These are phyloP conservation scores for Phenoliferia sp. DNA, from an alignment of 1,284 basidiomycete genomes.

Conservation along the genomic window DNA sequence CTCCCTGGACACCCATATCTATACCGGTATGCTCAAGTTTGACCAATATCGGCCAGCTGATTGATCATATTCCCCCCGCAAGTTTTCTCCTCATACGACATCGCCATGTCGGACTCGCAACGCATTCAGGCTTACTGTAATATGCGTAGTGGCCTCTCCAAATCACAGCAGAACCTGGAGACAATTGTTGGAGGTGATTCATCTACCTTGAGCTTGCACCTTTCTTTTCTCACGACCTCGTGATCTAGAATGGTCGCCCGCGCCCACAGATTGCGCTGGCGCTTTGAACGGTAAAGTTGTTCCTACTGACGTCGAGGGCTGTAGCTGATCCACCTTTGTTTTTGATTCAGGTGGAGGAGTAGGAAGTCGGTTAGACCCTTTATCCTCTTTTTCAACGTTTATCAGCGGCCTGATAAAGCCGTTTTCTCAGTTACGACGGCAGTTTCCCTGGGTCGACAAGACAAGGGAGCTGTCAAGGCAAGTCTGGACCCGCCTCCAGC, in stretches of 20 bases:
- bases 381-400: too few species aligned
- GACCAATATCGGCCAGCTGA: too few species aligned
- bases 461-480: conserved; percentile 65
- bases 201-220: neutral
- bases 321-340: neutral
- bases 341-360: neutral
- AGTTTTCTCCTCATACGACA: conserved; percentile 16
- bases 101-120: conserved; percentile 18
- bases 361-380: neutral
- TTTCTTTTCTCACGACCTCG: neutral
- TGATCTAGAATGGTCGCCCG: neutral
- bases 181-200: neutral
- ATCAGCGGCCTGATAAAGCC: neutral
- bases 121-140: conserved; percentile 23
- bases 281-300: neutral
- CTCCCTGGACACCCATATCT: conserved; percentile 58
- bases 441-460: neutral
- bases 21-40: too few species aligned
- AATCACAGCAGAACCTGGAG: neutral
- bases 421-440: neutral
- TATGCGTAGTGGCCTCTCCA: neutral
- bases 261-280: neutral
- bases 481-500: conserved; percentile 64
- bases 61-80: too few species aligned
- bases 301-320: neutral